Evolutionary conservation across 768 basidiomycete species (phyloP).

Genomic region (Lactarius pseudohatsudake): DNA sequence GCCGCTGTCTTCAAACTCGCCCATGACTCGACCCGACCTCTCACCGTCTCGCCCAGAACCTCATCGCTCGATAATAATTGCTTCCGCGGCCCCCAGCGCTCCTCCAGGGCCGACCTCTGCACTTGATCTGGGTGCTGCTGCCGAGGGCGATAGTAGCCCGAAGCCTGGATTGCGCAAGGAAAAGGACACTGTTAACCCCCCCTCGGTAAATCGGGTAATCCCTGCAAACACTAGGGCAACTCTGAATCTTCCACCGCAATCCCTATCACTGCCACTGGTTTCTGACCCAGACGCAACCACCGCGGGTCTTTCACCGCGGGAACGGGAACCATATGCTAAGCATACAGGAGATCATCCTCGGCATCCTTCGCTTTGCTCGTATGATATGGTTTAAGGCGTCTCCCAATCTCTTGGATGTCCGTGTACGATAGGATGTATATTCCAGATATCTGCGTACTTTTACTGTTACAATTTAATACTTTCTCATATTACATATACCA

Average conservation of each 20-base stretch:
- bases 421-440: too few species aligned
- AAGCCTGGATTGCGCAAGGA: neutral
- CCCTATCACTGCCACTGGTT: neutral
- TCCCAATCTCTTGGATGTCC: too few species aligned
- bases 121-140: neutral
- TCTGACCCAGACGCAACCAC: neutral
- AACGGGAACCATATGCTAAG: neutral
- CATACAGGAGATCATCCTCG: neutral
- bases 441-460: too few species aligned
- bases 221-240: neutral
- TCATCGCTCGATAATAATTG: neutral
- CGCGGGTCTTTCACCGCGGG: neutral
- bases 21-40: neutral
- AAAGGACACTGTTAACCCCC: fast-evolving
- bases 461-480: too few species aligned
- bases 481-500: too few species aligned
- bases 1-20: neutral
- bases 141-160: neutral
- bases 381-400: neutral
- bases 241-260: neutral
- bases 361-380: neutral
- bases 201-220: neutral
- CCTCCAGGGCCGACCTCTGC: neutral
- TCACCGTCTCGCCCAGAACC: neutral
- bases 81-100: too few species aligned